Percentiles rank a stretch among this genome's conserved stretches.
Evolutionary conservation across 2,329 filamentous ascomycete species (phyloP).

Genomic region (Cercospora beticola): DNA sequence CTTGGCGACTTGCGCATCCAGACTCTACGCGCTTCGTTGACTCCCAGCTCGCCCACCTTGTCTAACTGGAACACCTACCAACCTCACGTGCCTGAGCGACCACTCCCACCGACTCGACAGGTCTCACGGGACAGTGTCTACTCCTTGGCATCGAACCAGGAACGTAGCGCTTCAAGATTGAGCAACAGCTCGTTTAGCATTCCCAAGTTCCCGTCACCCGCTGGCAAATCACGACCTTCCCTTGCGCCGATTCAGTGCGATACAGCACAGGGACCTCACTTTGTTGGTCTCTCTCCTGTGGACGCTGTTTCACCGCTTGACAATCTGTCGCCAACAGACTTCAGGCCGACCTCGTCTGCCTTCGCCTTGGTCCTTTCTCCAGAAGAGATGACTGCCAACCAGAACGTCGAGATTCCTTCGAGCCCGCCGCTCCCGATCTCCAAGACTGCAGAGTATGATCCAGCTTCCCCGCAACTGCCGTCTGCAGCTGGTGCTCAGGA

Average conservation of each 20-base stretch:
- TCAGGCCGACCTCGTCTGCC: conserved; percentile 19
- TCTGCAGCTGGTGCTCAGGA: conserved; percentile 21
- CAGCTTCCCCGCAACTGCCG: conserved; percentile 28
- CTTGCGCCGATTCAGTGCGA: conserved; percentile 17
- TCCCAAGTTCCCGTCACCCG: conserved; percentile 39
- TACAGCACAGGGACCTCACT: conserved; percentile 29
- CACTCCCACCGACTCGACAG: conserved; percentile 1
- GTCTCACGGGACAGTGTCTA: conserved; percentile 1
- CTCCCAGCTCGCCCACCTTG: conserved; percentile 43
- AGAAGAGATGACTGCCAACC: conserved; percentile 8
- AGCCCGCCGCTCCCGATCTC: conserved; percentile 31
- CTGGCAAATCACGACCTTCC: conserved; percentile 23
- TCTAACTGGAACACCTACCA: conserved; percentile 38
- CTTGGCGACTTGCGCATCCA: conserved; percentile 32
- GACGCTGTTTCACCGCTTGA: conserved; percentile 20
- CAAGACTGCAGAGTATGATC: conserved; percentile 31
- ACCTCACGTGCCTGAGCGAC: conserved; percentile 13
- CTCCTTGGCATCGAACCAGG: background rate
- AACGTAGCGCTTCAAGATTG: conserved; percentile 1
- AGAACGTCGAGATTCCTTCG: conserved; percentile 25
- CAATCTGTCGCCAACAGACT: conserved; percentile 12
- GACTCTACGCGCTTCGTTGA: conserved; percentile 42
- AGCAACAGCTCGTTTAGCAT: conserved; percentile 35
- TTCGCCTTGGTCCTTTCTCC: conserved; percentile 24
- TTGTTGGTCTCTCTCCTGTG: conserved; percentile 18